Evolutionary conservation across 257 asterid species (phyloP), one percentile per base, ranked within the genome.

Genomic region (Cruciata laevipes): DNA sequence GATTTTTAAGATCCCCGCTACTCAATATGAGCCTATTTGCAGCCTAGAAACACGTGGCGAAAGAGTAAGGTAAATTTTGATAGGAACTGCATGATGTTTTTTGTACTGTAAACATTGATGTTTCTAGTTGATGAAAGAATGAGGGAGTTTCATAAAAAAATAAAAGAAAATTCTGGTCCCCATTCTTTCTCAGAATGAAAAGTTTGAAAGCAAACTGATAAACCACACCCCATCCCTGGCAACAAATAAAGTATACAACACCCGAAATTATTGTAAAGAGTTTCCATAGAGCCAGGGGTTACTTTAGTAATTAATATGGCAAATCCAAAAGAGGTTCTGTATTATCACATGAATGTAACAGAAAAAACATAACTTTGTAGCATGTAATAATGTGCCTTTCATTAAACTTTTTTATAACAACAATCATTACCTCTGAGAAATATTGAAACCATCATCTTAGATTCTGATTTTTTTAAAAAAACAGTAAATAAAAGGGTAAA

Each of bases 11-110:
- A 71, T 77, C 77, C 67, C 97, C 96, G 52, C 78, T 75, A 76
- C 95, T 87, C 68, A 73, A 67, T 52, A 94, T 49, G 68, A 94
- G 96, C 81, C 97, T 94, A 80, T 82, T 77, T 80, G 99, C 96
- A 73, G 99, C 99, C 99, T 94, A 73, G 57, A 62, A 69, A 73
- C 70, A 67, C 27, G 58, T 4, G 20, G 60, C 16, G 21, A 40
- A 42, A 38, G 55, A 47, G 20, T 5, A 20, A 47, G n/a, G 20
- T 17, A 14, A 42, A 1, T 42, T 11, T 42, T 11, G 11, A 42
- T 11, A 42, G 51, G 51, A 42, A 13, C 5, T 42, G 51, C 16
- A 42, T 42, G 49, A 42, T 42, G 51, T 3, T 42, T 42, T 40
- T 13, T 42, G 51, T 42, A 42, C 51, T 42, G 12, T 11, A 12